phyloP scores from a whole-genome alignment of 2,329 filamentous ascomycete genomes.

The Aurifilum marmelostoma region DNA sequence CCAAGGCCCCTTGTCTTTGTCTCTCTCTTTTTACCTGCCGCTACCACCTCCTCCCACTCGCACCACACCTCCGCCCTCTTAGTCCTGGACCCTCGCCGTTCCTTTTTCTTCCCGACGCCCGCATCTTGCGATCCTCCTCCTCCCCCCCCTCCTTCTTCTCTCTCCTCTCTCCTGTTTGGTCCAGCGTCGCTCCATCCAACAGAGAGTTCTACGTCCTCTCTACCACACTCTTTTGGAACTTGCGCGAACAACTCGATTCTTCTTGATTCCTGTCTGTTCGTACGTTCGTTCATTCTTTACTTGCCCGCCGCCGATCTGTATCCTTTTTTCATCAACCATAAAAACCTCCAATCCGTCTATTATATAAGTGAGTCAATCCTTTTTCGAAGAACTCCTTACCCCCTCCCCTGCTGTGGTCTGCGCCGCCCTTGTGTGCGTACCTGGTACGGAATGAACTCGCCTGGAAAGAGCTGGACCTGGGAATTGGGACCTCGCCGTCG shows the following conservation, averaged over 20 bases:
- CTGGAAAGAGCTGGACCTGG: not conserved
- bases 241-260: constrained; percentile 27
- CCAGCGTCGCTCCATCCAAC: constrained; percentile 51
- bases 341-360: not conserved
- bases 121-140: constrained; percentile 27
- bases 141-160: constrained; percentile 6
- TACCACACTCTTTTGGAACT: constrained; percentile 58
- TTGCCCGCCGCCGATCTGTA: not conserved
- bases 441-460: not conserved
- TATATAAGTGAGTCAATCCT: not conserved
- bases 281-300: constrained; percentile 29
- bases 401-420: not conserved
- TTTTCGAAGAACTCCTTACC: too few relatives aligned
- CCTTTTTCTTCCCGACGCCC: constrained; percentile 34
- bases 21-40: not conserved
- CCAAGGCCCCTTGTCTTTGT: constrained; percentile 19
- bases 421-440: not conserved
- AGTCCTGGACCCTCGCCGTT: constrained; percentile 25
- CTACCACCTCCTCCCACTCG: not conserved
- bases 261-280: constrained; percentile 19
- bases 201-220: constrained; percentile 54
- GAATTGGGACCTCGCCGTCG: not conserved
- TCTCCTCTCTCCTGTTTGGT: constrained; percentile 33
- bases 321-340: not conserved
- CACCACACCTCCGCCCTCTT: constrained; percentile 7